A percentile compares a stretch with the other conserved stretches of the same genome.
Conservation (phyloP, 306 rosid genomes). For the Hippophae tibetana region DNA sequence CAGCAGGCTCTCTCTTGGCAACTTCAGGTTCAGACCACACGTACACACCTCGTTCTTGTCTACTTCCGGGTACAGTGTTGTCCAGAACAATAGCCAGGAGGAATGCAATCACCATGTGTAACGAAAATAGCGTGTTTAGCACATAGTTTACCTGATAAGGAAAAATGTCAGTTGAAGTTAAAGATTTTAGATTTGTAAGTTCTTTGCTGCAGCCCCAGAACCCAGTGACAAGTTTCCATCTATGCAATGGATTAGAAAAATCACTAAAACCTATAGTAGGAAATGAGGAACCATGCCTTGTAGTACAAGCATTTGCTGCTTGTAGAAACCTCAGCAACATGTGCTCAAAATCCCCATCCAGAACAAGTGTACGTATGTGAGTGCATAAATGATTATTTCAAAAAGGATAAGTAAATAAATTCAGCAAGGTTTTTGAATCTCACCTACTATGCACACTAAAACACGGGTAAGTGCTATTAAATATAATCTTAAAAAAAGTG, state of each 20-base stretch:
- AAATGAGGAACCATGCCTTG: background rate
- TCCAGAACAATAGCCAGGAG: constrained; percentile 79
- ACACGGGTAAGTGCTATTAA: no score
- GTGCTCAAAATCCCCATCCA: no score
- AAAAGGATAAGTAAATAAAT: no score
- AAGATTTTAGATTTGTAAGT: background rate
- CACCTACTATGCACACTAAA: no score
- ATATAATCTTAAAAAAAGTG: no score
- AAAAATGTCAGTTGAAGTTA: constrained; percentile 7
- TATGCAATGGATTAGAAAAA: background rate
- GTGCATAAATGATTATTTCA: no score
- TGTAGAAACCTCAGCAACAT: no score
- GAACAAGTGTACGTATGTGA: no score
- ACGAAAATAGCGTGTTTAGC: constrained; percentile 65
- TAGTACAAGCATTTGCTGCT: background rate
- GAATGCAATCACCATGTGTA: constrained; percentile 88
- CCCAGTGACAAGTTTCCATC: constrained; percentile 3
- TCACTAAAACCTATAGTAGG: no score
- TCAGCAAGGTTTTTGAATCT: no score
- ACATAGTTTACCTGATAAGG: constrained; percentile 63
- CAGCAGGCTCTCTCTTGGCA: constrained; percentile 77
- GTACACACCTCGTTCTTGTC: constrained; percentile 89
- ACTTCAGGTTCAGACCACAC: constrained; percentile 82
- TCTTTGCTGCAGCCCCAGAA: background rate
- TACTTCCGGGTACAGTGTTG: constrained; percentile 93